phyloP scores from a whole-genome alignment of 108 stramenopile species.

The Nitzschia sp. region DNA sequence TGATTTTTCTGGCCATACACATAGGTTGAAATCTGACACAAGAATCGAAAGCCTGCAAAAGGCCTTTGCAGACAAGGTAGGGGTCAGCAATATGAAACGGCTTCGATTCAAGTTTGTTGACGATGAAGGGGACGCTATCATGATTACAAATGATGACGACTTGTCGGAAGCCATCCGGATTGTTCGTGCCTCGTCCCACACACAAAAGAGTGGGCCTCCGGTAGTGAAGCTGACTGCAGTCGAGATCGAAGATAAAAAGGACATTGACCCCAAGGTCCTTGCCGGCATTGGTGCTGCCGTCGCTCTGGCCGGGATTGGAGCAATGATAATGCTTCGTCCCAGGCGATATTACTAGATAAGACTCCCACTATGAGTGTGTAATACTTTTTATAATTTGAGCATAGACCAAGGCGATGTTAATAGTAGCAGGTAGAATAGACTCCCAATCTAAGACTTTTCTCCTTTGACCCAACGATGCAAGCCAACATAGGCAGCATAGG shows the following conservation, averaged over 20 bases:
- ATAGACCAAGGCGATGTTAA: slow-evolving; percentile 66
- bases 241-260: slow-evolving; percentile 10
- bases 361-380: slow-evolving; percentile 44
- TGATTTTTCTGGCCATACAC: slow-evolving; percentile 75
- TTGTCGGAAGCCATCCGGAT: slow-evolving; percentile 71
- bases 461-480: no score
- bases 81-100: slow-evolving; percentile 30
- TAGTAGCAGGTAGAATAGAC: no score
- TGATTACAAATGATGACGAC: slow-evolving; percentile 80
- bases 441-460: no score
- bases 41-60: slow-evolving; percentile 51
- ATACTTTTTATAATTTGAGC: slow-evolving; percentile 57
- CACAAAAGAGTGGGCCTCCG: slow-evolving; percentile 41
- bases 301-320: slow-evolving; percentile 23
- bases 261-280: slow-evolving; percentile 21
- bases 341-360: slow-evolving; percentile 17
- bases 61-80: slow-evolving; percentile 53
- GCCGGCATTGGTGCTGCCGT: slow-evolving; percentile 37
- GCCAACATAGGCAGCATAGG: no score
- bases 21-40: slow-evolving; percentile 64
- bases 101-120: slow-evolving; percentile 81
- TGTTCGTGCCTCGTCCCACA: slow-evolving; percentile 38
- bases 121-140: slow-evolving; percentile 88
- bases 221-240: slow-evolving; percentile 63
- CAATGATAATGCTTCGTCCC: slow-evolving; percentile 31